Evolutionary conservation across 2,329 filamentous ascomycete genomes (phyloP), one percentile per base, ranked within the genome.

Genomic region (Calonectria naviculata): DNA sequence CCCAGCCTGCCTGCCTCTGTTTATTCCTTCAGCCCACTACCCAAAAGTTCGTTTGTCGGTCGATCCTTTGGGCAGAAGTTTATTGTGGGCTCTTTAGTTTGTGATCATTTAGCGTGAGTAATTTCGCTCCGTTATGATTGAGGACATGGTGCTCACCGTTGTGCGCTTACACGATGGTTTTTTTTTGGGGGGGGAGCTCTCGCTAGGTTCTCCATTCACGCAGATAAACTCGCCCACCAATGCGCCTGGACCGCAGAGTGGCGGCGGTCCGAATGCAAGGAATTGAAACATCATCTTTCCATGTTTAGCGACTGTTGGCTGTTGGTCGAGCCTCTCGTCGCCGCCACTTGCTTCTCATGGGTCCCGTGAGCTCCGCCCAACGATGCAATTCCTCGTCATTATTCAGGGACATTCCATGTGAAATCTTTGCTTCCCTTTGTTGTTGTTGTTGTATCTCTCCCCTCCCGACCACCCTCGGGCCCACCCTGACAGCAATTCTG

Each of bases 1-100:
- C 49, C 26, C 58, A 29, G 54, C 44, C 31, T 46, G 52, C 28
- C 31, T 60, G n/a, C n/a, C 60, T 34, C 61, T 70, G 63, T 70
- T 70, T 70, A 29, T 66, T 63, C 62, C 47, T 28, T 46, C 67
- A 26, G 56, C 47, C 38, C 46, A 56, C 29, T 42, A 21, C 29
- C 62, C 62, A 52, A 66, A 62, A 56, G 54, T 70, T 58, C 68
- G 47, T 29, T 9, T 28, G 49, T 38, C 26, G 26, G 42, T 38
- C 56, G 52, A n/a, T 62, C 44, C 44, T 61, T 36, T 46, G 63
- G 36, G 17, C 29, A 62, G 63, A 36, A 47, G 54, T 54, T 66
- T 41, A 61, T 66, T 54, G 38, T 17, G 24, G n/a, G n/a, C n/a
- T 31, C 31, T 24, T 56, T 42, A 44, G 29, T 31, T 17, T 66